Base-by-base conservation (phyloP, 352 stramenopile genomes). In the Saprolegnia diclina region DNA sequence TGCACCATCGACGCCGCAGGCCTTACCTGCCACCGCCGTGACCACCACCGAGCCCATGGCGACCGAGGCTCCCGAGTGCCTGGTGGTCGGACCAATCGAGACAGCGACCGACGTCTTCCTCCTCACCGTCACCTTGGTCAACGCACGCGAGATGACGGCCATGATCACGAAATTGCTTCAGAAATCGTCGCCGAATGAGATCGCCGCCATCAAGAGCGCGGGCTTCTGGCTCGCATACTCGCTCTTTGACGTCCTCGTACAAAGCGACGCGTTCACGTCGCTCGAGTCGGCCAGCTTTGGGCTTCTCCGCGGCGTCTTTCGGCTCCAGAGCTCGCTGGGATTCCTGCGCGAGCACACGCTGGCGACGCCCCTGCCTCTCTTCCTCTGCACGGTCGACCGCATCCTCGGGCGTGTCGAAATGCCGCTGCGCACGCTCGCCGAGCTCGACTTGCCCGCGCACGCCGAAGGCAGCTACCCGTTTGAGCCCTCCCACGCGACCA, bases 151-250 rank as follows among this genome's bases (percentile, higher is more conserved):
- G 5, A 56, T 92, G 10, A 26, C 55, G 0, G 40, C 57, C 11
- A 64, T 86, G 2, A 71, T 83, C 24, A 32, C n/a, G 50, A 56
- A 57, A 22, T 32, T 19, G 37, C 29, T 19, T 18, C 63, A n/a
- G 59, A 72, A 40, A 48, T 52, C 5, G 61, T 68, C 71, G 37
- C 22, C 11, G 32, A 54, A 13, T 37, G 21, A 65, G 64, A 26
- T 67, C 5, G 7, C 14, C n/a, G 44, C 65, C 11, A 73, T 71
- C 24, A 14, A 42, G 19, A 16, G 21, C 7, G 38, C 19, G 35
- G 83, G 85, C 18, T 90, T 89, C 54, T 94, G 86, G 86, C 74
- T 94, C 44, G 91, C 82, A 56, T 94, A 94, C 63, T 91, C 84
- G 26, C 74, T 94, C 4, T 94, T 94, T 59, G 84, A 88, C 40